Percentiles rank a stretch among this genome's conserved stretches.
Evolutionary conservation across 768 basidiomycete genomes (phyloP).

Genomic region (Gymnopilus dilepis): DNA sequence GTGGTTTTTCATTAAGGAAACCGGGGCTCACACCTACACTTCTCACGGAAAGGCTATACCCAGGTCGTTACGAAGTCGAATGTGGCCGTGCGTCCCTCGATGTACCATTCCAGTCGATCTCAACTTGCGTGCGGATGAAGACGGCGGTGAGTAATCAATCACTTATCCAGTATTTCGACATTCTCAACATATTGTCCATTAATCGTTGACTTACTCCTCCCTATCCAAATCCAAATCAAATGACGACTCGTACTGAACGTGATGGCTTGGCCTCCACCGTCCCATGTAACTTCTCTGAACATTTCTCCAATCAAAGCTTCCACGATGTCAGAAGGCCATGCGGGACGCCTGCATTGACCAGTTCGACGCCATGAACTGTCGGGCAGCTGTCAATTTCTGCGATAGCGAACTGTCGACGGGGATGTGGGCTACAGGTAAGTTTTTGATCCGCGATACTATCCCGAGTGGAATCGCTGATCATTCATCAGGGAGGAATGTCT

Average conservation of each 20-base stretch:
- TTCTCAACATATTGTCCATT: background rate
- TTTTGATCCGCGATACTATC: constrained; percentile 18
- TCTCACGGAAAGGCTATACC: constrained; percentile 38
- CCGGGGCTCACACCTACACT: background rate
- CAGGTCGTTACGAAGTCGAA: constrained; percentile 61
- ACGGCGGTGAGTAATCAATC: constrained; percentile 44
- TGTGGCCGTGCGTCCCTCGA: constrained; percentile 62
- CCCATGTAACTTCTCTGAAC: background rate
- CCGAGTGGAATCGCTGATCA: constrained; percentile 3
- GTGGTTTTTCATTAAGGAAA: background rate
- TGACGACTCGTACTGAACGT: background rate
- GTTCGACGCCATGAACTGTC: constrained; percentile 71
- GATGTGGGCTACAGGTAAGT: constrained; percentile 48
- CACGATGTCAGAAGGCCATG: constrained; percentile 67
- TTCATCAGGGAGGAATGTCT: constrained; percentile 49
- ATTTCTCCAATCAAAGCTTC: constrained; percentile 47
- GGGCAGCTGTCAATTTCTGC: constrained; percentile 73
- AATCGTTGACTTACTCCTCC: background rate
- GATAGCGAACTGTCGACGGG: constrained; percentile 52
- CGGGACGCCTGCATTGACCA: constrained; percentile 64
- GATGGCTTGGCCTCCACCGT: background rate
- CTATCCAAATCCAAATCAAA: background rate
- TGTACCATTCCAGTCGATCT: constrained; percentile 56
- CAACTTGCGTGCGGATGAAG: constrained; percentile 67
- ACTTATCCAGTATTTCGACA: background rate